phyloP scores from a whole-genome alignment of 345 rosid genomes.

The Salix exigua region DNA sequence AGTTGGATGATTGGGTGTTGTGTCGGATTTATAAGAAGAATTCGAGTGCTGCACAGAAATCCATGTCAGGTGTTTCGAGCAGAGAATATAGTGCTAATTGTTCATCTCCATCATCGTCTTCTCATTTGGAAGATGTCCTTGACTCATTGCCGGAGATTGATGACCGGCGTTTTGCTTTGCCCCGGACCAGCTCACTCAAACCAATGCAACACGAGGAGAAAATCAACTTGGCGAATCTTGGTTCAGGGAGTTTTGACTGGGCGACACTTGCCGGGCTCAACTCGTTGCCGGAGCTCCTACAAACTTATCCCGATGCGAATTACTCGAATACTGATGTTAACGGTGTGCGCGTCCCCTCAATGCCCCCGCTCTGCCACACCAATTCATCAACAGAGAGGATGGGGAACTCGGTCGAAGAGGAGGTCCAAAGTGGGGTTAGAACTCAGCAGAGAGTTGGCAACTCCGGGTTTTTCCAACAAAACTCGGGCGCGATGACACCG shows the following conservation, averaged over 20 bases:
- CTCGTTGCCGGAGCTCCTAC: constrained; percentile 43
- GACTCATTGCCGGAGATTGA: constrained; percentile 65
- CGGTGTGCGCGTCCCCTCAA: constrained; percentile 34
- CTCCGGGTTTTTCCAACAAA: constrained; percentile 24
- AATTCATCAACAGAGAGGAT: constrained; percentile 9
- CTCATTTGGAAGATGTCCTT: constrained; percentile 74
- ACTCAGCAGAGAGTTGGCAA: constrained; percentile 24
- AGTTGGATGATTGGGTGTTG: constrained; percentile 96
- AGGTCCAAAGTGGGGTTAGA: constrained; percentile 65
- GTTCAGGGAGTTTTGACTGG: constrained; percentile 66
- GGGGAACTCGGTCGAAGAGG: constrained; percentile 41
- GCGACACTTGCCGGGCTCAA: constrained; percentile 59
- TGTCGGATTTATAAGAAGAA: constrained; percentile 90
- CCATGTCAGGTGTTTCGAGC: constrained; percentile 39
- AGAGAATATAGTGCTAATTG: constrained; percentile 61
- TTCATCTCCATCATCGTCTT: constrained; percentile 61
- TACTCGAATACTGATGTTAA: constrained; percentile 15
- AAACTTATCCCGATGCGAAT: constrained; percentile 28
- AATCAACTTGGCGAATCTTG: constrained; percentile 29
- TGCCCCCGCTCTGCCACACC: constrained; percentile 24
- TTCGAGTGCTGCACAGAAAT: constrained; percentile 48
- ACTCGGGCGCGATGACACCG: constrained; percentile 37
- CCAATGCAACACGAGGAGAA: constrained; percentile 46
- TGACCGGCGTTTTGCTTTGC: constrained; percentile 43
- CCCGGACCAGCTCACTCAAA: constrained; percentile 49